phyloP scores from a whole-genome alignment of 2,329 filamentous ascomycete species.

The Fusarium verrucosum region DNA sequence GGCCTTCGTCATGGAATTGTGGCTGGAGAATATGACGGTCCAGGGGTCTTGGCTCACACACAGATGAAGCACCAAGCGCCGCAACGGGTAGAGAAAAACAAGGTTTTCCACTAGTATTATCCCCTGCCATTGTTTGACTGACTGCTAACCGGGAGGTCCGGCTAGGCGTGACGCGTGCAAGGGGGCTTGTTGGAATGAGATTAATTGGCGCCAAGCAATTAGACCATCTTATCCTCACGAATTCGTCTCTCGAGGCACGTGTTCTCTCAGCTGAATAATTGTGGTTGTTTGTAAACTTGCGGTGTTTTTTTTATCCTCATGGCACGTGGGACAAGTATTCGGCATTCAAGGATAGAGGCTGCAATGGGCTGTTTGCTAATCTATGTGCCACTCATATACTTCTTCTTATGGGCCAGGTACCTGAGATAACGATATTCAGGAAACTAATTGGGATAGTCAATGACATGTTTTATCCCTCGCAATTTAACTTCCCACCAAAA shows the following conservation, averaged over 20 bases:
- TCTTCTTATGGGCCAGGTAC: too few relatives aligned
- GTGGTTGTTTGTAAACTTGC: neutral
- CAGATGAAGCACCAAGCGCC: conserved; percentile 24
- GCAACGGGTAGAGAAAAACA: conserved; percentile 2
- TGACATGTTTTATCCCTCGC: too few relatives aligned
- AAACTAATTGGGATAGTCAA: too few relatives aligned
- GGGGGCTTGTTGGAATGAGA: conserved; percentile 20
- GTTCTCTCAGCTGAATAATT: neutral
- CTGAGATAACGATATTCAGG: too few relatives aligned
- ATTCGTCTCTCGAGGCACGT: conserved; percentile 15
- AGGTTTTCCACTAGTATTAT: neutral
- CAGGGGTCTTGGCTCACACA: conserved; percentile 18
- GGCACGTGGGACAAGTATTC: conserved; percentile 12
- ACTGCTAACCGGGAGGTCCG: conserved; percentile 10
- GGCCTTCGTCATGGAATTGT: conserved; percentile 19
- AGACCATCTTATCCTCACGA: neutral
- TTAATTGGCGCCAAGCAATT: conserved; percentile 6
- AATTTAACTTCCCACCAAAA: neutral
- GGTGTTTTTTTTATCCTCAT: neutral
- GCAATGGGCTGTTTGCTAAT: too few relatives aligned
- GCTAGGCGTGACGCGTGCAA: conserved; percentile 8
- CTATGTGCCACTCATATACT: too few relatives aligned
- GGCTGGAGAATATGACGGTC: conserved; percentile 16
- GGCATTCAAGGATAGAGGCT: neutral
- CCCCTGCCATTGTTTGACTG: neutral